Conservation (phyloP, 2,329 filamentous ascomycete genomes). For the Sporothrix inflata region DNA sequence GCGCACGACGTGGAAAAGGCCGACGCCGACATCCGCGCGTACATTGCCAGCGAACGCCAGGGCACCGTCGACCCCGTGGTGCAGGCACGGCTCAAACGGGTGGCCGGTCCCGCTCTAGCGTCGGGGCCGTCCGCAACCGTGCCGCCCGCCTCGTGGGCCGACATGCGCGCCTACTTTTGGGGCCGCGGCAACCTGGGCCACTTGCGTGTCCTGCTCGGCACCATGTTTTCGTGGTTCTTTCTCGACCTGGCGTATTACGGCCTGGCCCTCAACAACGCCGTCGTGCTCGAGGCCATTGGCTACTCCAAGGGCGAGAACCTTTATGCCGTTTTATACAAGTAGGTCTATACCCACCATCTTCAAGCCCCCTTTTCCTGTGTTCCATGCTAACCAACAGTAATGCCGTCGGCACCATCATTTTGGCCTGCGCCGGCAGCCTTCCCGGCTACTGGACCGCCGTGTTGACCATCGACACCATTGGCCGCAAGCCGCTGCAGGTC, state of each 20-base stretch:
- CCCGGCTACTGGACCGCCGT: constrained; percentile 82
- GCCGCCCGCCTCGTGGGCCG: constrained; percentile 70
- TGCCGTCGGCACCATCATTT: constrained; percentile 75
- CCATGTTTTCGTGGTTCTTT: constrained; percentile 81
- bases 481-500: constrained; percentile 76
- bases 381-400: constrained; percentile 43
- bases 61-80: constrained; percentile 53
- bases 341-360: constrained; percentile 3
- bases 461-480: constrained; percentile 72
- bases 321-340: constrained; percentile 69
- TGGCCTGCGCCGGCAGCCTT: constrained; percentile 75
- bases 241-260: constrained; percentile 72
- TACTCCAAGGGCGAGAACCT: constrained; percentile 66
- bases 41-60: constrained; percentile 53
- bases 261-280: constrained; percentile 73
- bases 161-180: constrained; percentile 68
- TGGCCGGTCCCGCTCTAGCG: constrained; percentile 42
- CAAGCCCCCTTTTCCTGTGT: background rate
- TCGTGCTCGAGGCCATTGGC: constrained; percentile 73
- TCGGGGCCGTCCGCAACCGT: constrained; percentile 54
- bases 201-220: constrained; percentile 72
- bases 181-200: constrained; percentile 61
- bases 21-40: constrained; percentile 69
- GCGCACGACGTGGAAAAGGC: constrained; percentile 75
- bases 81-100: constrained; percentile 57